Conservation (phyloP, 371 early-diverging fungal genomes). For the Rhizopus stolonifer region DNA sequence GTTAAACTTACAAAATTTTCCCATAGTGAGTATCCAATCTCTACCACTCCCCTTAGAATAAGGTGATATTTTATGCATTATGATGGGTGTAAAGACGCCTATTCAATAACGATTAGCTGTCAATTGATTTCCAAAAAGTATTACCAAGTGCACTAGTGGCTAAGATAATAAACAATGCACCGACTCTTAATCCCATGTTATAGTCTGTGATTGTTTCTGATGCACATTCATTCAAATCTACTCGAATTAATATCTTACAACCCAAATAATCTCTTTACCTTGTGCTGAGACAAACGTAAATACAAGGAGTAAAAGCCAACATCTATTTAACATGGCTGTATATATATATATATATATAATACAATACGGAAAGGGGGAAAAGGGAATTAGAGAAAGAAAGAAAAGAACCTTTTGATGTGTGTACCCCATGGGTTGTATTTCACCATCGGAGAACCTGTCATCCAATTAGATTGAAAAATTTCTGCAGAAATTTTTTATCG, state of each 20-base stretch:
- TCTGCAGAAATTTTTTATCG: slow-evolving; percentile 4
- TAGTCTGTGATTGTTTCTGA: slow-evolving; percentile 17
- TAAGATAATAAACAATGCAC: slow-evolving; percentile 31
- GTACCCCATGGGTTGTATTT: slow-evolving; percentile 19
- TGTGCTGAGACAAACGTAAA: slow-evolving; percentile 4
- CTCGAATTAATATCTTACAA: too few species aligned
- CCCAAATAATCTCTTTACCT: too few species aligned
- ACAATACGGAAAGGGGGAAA: background rate
- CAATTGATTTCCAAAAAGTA: background rate
- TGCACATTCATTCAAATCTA: slow-evolving; percentile 19
- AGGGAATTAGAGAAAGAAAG: background rate
- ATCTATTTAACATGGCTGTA: background rate
- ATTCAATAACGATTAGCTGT: background rate
- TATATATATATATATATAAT: background rate
- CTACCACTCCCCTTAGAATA: slow-evolving; percentile 27
- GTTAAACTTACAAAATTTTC: slow-evolving; percentile 48
- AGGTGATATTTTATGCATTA: slow-evolving; percentile 38
- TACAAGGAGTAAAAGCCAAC: background rate
- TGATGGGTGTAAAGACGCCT: slow-evolving; percentile 47
- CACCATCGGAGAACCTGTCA: slow-evolving; percentile 10
- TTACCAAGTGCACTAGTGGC: slow-evolving; percentile 31
- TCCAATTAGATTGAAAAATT: slow-evolving; percentile 28
- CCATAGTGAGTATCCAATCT: slow-evolving; percentile 39
- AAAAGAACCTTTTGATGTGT: slow-evolving; percentile 6
- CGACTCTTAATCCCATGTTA: slow-evolving; percentile 27